These are phyloP conservation scores for Cucurbita pepo DNA, from an alignment of 306 rosid genomes.

Conservation along the genomic window DNA sequence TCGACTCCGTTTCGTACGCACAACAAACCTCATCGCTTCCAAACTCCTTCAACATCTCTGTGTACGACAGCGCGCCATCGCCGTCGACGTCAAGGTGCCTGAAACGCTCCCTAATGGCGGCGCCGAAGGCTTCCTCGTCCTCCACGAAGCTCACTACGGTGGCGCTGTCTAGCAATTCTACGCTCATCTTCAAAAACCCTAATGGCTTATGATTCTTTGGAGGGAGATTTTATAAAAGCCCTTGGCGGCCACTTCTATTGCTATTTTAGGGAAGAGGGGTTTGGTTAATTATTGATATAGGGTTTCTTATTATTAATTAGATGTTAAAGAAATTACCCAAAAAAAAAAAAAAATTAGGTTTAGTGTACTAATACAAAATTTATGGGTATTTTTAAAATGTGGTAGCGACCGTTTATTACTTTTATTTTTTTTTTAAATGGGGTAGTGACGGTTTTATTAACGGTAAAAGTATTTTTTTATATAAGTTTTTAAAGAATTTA, in stretches of 20 bases:
- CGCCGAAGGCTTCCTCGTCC: slow-evolving; percentile 52
- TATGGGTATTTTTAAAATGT: too few relatives aligned
- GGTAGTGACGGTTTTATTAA: too few relatives aligned
- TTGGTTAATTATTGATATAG: not conserved
- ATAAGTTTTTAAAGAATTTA: too few relatives aligned
- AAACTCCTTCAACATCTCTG: slow-evolving; percentile 42
- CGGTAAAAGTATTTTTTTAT: too few relatives aligned
- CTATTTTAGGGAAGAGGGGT: not conserved
- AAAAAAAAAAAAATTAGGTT: too few relatives aligned
- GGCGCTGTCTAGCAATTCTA: slow-evolving; percentile 50
- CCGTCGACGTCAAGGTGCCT: slow-evolving; percentile 32
- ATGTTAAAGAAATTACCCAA: too few relatives aligned
- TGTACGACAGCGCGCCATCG: slow-evolving; percentile 44
- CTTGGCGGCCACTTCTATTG: not conserved
- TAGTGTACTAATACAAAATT: too few relatives aligned
- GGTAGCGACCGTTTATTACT: too few relatives aligned
- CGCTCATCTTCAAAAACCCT: slow-evolving; percentile 36
- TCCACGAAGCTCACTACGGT: slow-evolving; percentile 50
- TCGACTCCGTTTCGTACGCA: too few relatives aligned
- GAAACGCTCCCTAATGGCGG: slow-evolving; percentile 16
- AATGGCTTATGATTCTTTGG: not conserved
- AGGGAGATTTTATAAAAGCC: not conserved
- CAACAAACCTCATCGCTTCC: too few relatives aligned
- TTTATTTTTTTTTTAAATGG: too few relatives aligned
- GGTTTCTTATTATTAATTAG: not conserved